Percentiles rank a stretch among this genome's conserved stretches.
Evolutionary conservation across 208 protist species (phyloP).

Genomic region (Herpetomonas samuelpessoai): DNA sequence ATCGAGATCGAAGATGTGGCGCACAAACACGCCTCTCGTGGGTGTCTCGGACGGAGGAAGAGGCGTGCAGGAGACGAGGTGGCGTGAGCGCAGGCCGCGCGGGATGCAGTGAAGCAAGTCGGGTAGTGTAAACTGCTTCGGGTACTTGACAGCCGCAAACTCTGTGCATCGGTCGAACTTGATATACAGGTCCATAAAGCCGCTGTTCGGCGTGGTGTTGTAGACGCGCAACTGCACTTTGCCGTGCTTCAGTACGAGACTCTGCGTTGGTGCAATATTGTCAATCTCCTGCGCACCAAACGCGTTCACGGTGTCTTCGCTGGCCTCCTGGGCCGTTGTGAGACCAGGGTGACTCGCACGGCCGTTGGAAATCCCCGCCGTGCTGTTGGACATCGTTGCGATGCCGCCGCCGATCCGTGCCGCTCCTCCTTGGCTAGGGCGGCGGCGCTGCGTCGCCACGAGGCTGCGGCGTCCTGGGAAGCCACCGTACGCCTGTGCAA

Average conservation of each 20-base stretch:
- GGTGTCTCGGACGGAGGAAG: constrained; percentile 46
- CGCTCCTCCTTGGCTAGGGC: not conserved
- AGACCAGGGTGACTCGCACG: constrained; percentile 1
- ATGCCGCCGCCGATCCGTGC: not conserved
- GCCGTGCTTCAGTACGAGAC: constrained; percentile 56
- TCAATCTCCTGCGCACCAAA: constrained; percentile 28
- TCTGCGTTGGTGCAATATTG: constrained; percentile 21
- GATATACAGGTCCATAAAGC: constrained; percentile 73
- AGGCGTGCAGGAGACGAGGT: constrained; percentile 59
- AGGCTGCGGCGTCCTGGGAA: not conserved
- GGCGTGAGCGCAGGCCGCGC: constrained; percentile 64
- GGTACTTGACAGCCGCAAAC: constrained; percentile 52
- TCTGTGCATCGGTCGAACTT: constrained; percentile 65
- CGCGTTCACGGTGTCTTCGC: constrained; percentile 4
- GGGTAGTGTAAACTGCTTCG: constrained; percentile 50
- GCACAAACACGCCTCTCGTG: constrained; percentile 62
- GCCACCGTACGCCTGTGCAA: too few relatives aligned
- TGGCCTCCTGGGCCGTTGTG: constrained; percentile 2
- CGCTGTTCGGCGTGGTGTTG: constrained; percentile 61
- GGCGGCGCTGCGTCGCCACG: not conserved
- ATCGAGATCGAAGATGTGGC: constrained; percentile 55
- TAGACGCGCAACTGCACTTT: constrained; percentile 75
- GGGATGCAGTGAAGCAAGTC: constrained; percentile 61
- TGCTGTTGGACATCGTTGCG: not conserved
- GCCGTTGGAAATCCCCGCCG: not conserved